Percentiles rank a stretch among this genome's conserved stretches.
Evolutionary conservation across 2,329 filamentous ascomycete genomes (phyloP).

Genomic region (Nemania diffusa): DNA sequence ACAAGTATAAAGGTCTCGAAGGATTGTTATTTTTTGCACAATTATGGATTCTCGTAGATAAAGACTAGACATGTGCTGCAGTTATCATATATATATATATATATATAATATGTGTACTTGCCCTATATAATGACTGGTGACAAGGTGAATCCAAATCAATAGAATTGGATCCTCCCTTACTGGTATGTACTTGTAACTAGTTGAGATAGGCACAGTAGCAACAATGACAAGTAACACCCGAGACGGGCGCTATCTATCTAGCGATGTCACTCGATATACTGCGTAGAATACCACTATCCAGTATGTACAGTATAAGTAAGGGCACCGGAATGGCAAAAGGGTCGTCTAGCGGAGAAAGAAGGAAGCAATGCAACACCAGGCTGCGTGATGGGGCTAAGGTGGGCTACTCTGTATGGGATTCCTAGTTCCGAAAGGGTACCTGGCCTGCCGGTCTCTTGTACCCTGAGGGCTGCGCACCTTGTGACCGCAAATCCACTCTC

Average conservation of each 20-base stretch:
- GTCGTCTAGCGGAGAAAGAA: slow-evolving; percentile 1
- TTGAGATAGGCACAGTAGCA: background rate
- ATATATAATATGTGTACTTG: background rate
- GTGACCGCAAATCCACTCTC: slow-evolving; percentile 39
- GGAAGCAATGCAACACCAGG: slow-evolving; percentile 27
- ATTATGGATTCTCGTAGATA: background rate
- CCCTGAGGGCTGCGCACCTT: slow-evolving; percentile 34
- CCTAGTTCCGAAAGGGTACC: slow-evolving; percentile 26
- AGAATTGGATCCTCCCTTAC: background rate
- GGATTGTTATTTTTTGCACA: background rate
- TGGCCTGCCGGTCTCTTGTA: slow-evolving; percentile 24
- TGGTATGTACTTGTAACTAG: background rate
- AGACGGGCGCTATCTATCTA: slow-evolving; percentile 12
- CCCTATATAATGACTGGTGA: background rate
- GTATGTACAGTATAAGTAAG: no score
- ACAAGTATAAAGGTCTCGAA: background rate
- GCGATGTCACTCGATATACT: slow-evolving; percentile 23
- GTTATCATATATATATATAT: background rate
- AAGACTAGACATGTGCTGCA: background rate
- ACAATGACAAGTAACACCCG: slow-evolving; percentile 3
- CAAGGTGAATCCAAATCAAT: background rate
- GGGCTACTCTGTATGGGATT: slow-evolving; percentile 8
- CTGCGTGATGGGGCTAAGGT: slow-evolving; percentile 15
- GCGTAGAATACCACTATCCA: no score
- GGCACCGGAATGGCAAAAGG: slow-evolving; percentile 9